phyloP scores from a whole-genome alignment of 2,329 filamentous ascomycete species.

The Cercospora janseana region DNA sequence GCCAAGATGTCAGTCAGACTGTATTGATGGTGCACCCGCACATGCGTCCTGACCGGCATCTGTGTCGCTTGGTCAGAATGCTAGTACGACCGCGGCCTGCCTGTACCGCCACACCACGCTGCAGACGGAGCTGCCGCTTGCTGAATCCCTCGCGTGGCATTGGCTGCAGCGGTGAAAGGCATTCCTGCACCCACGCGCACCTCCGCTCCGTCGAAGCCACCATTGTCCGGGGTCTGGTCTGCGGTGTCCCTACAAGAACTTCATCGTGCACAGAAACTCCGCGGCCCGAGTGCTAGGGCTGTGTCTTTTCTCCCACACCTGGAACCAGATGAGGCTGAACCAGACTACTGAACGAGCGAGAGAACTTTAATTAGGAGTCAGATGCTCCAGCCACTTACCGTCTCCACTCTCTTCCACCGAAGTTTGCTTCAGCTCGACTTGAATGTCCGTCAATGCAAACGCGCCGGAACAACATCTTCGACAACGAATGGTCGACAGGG shows the following conservation, averaged over 20 bases:
- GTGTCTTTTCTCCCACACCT: neutral
- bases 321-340: neutral
- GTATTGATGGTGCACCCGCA: neutral
- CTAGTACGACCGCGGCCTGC: no score
- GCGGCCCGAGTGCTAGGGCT: neutral
- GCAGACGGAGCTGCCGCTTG: slow-evolving; percentile 2
- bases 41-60: slow-evolving; percentile 2
- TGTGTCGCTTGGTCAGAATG: no score
- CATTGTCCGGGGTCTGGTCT: neutral
- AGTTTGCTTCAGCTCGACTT: neutral
- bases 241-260: neutral
- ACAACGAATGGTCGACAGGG: neutral
- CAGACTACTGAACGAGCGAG: slow-evolving; percentile 4
- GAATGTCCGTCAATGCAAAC: neutral
- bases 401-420: neutral
- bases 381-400: neutral
- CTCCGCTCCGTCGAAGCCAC: neutral
- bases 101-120: neutral
- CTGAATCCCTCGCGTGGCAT: neutral
- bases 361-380: neutral
- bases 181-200: neutral
- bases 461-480: no score
- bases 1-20: neutral
- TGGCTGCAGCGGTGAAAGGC: slow-evolving; percentile 4
- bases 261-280: neutral